Conservation (phyloP, 2,329 filamentous ascomycete genomes). For the Fusarium decemcellulare region DNA sequence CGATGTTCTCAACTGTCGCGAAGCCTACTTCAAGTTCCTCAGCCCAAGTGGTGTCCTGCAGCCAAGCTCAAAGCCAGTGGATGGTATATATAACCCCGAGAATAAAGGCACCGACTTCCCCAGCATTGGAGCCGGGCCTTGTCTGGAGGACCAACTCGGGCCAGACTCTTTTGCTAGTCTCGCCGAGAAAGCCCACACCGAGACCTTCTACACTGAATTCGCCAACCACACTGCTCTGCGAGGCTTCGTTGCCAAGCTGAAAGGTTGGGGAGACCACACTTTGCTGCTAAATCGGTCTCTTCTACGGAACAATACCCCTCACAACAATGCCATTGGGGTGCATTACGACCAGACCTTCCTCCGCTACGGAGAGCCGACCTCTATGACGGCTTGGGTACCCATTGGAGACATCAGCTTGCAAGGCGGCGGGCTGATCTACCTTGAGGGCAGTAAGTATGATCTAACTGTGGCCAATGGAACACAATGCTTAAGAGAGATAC, state of each 20-base stretch:
- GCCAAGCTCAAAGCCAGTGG: conserved; percentile 12
- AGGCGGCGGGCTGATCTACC: conserved; percentile 28
- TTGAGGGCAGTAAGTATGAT: conserved; percentile 24
- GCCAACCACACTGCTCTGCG: conserved; percentile 9
- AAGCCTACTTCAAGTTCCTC: conserved; percentile 26
- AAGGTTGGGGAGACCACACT: conserved; percentile 21
- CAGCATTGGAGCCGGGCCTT: conserved; percentile 21
- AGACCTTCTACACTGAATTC: conserved; percentile 26
- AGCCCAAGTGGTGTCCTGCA: conserved; percentile 10
- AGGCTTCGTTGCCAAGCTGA: conserved; percentile 19
- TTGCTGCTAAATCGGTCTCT: conserved; percentile 45
- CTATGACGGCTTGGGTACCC: conserved; percentile 70
- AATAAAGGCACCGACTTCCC: conserved; percentile 22
- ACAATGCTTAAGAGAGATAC: background rate
- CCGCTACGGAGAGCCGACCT: conserved; percentile 67
- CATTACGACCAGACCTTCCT: conserved; percentile 74
- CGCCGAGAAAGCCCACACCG: conserved; percentile 25
- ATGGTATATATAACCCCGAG: conserved; percentile 19
- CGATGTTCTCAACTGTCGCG: conserved; percentile 19
- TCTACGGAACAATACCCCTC: conserved; percentile 69
- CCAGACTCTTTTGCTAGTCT: conserved; percentile 27
- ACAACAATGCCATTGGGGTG: conserved; percentile 70
- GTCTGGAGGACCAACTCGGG: background rate
- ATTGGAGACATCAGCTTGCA: conserved; percentile 60
- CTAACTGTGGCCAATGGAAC: no score